phyloP scores from a whole-genome alignment of 176 grass and related monocot species.

The Phyllostachys edulis region DNA sequence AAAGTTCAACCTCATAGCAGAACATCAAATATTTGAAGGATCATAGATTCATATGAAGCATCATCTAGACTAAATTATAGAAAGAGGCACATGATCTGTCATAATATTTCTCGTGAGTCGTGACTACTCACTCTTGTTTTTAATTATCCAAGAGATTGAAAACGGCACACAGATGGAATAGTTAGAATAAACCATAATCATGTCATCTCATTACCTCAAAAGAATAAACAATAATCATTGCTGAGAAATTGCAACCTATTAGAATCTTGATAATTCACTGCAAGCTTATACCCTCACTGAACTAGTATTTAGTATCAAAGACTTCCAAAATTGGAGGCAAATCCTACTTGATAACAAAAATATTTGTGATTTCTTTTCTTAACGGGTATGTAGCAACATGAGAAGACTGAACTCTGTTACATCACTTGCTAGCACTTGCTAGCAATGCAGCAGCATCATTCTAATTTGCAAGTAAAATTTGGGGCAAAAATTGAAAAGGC shows the following conservation, averaged over 20 bases:
- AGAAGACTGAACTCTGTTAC: background rate
- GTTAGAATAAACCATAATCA: background rate
- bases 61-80: background rate
- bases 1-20: background rate
- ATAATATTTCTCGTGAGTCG: background rate
- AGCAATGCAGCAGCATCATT: background rate
- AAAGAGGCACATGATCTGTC: background rate
- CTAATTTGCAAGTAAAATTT: background rate
- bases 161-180: background rate
- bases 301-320: background rate
- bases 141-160: background rate
- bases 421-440: background rate
- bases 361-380: background rate
- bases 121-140: background rate
- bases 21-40: background rate
- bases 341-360: background rate
- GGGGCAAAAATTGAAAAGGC: background rate
- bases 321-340: slow-evolving; percentile 8
- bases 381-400: background rate
- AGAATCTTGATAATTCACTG: background rate
- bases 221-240: background rate
- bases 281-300: background rate
- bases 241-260: background rate
- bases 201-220: background rate
- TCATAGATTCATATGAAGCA: background rate